phyloP scores from a whole-genome alignment of 495 filamentous ascomycete genomes.

The Talaromyces borbonicus region DNA sequence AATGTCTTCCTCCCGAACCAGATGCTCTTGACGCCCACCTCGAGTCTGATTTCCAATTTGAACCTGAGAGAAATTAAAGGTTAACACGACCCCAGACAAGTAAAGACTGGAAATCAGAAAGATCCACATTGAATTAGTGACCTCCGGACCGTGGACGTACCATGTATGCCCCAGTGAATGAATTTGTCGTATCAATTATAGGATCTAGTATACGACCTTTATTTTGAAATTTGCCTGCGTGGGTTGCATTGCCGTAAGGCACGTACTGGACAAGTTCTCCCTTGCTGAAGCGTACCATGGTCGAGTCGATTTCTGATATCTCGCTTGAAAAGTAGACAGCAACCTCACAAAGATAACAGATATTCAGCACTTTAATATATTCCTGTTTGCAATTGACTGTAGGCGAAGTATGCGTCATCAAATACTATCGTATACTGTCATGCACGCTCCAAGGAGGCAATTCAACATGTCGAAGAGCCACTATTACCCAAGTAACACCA shows the following conservation, averaged over 20 bases:
- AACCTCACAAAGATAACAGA: no score
- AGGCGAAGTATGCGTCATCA: background rate
- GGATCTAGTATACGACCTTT: conserved; percentile 5
- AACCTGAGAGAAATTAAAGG: no score
- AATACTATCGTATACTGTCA: no score
- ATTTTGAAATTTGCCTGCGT: background rate
- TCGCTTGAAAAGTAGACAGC: no score
- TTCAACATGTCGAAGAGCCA: background rate
- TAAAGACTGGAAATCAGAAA: no score
- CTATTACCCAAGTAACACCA: background rate
- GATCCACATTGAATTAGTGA: no score
- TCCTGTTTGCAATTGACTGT: no score
- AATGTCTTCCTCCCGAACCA: conserved; percentile 7
- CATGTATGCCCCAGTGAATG: conserved; percentile 6
- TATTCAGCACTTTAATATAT: no score
- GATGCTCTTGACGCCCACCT: background rate
- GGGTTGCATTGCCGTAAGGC: background rate
- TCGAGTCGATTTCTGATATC: background rate
- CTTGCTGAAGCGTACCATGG: conserved; percentile 6
- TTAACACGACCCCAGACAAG: no score
- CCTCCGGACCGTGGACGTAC: no score
- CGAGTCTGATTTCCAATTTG: background rate
- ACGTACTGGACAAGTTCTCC: conserved; percentile 4
- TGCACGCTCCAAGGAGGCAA: background rate
- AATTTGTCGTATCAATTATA: conserved; percentile 6